These are phyloP conservation scores for Agroathelia rolfsii DNA, from an alignment of 1,284 basidiomycete genomes.

Conservation along the genomic window DNA sequence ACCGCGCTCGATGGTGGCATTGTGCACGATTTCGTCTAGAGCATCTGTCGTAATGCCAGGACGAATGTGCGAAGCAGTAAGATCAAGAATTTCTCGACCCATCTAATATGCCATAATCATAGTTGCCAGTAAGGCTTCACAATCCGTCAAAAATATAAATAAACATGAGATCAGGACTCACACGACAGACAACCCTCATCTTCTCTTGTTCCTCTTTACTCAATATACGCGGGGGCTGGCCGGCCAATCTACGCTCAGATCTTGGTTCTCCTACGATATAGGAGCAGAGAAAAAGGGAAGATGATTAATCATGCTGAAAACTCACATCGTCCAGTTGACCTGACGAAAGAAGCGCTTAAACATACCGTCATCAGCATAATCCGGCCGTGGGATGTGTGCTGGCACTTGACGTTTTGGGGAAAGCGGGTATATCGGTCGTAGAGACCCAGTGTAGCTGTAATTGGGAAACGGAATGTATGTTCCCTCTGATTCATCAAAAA, in stretches of 20 bases:
- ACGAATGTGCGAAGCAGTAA: constrained; percentile 74
- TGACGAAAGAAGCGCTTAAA: constrained; percentile 17
- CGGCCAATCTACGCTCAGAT: constrained; percentile 45
- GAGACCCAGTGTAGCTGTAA: constrained; percentile 57
- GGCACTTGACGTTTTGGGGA: constrained; percentile 63
- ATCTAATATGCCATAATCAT: constrained; percentile 40
- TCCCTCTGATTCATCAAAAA: constrained; percentile 34
- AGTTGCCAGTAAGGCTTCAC: constrained; percentile 10
- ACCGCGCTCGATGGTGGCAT: constrained; percentile 84
- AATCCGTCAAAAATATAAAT: constrained; percentile 8
- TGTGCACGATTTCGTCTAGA: constrained; percentile 91
- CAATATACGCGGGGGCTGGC: constrained; percentile 59
- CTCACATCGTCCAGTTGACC: constrained; percentile 19
- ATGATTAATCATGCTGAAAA: constrained; percentile 12
- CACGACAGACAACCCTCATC: constrained; percentile 70
- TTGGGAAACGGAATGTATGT: constrained; percentile 68
- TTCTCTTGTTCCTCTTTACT: constrained; percentile 62
- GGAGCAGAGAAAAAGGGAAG: constrained; percentile 9
- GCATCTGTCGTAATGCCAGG: constrained; percentile 95
- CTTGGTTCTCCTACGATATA: constrained; percentile 59
- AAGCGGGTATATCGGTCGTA: constrained; percentile 71
- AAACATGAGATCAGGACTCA: constrained; percentile 27
- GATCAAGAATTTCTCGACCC: constrained; percentile 84
- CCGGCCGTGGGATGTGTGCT: constrained; percentile 66
- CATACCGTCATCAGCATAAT: constrained; percentile 69